Conservation (phyloP, 345 rosid species). For the rapeseed (Brassica napus) region Da-Ae NC_063448.1:14355001-14355500, state of each 20-base stretch:
- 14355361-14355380: background rate
- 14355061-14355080: background rate
- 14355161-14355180: background rate
- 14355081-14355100: background rate
- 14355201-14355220: background rate
- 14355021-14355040: background rate
- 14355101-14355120: background rate
- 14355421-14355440: background rate
- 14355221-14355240: background rate
- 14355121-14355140: constrained; percentile 1
- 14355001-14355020: background rate
- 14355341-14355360: background rate
- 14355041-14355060: background rate
- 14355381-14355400: background rate
- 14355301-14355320: background rate
- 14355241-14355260: background rate
- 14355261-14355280: background rate
- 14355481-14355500: background rate
- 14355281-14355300: background rate
- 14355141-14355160: background rate
- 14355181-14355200: background rate
- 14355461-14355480: background rate
- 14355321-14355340: background rate
- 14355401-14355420: background rate
- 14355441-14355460: background rate